Percentiles rank a stretch among this genome's conserved stretches.
Evolutionary conservation across 495 filamentous ascomycete genomes (phyloP).

Genomic region (Geopyxis carbonaria): DNA sequence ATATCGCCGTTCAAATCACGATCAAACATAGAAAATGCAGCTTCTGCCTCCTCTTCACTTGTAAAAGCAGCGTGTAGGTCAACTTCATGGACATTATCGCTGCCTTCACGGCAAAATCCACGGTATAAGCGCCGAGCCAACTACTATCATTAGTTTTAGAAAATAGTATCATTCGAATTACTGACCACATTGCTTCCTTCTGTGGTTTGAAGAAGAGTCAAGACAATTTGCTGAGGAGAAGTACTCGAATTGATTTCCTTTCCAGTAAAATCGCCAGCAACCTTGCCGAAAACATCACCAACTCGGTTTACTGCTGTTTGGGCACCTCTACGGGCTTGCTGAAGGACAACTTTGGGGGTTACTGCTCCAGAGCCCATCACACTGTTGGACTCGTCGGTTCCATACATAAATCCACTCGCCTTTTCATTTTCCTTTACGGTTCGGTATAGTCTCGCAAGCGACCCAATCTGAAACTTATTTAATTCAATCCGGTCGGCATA

Average conservation of each 20-base stretch:
- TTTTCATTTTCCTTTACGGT: slow-evolving; percentile 42
- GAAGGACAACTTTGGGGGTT: slow-evolving; percentile 55
- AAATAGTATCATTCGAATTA: not conserved
- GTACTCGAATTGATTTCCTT: slow-evolving; percentile 51
- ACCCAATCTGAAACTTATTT: slow-evolving; percentile 77
- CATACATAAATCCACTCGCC: slow-evolving; percentile 8
- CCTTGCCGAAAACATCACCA: slow-evolving; percentile 71
- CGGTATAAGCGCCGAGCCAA: slow-evolving; percentile 83
- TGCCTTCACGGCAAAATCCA: slow-evolving; percentile 59
- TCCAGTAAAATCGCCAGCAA: slow-evolving; percentile 92
- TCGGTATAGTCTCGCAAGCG: slow-evolving; percentile 63
- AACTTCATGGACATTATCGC: slow-evolving; percentile 55
- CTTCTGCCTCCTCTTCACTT: slow-evolving; percentile 74
- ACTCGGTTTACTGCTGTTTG: slow-evolving; percentile 58
- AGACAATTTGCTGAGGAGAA: slow-evolving; percentile 66
- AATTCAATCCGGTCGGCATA: slow-evolving; percentile 83
- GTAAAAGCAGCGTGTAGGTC: slow-evolving; percentile 69
- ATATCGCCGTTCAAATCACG: slow-evolving; percentile 96
- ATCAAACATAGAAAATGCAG: slow-evolving; percentile 85
- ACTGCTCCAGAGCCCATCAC: slow-evolving; percentile 35
- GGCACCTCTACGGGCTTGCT: slow-evolving; percentile 49
- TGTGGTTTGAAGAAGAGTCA: slow-evolving; percentile 57
- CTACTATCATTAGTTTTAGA: not conserved
- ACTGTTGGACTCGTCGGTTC: slow-evolving; percentile 4
- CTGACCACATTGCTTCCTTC: slow-evolving; percentile 50